Evolutionary conservation across 768 basidiomycete genomes (phyloP).

Genomic region (Termitomyces sp.): DNA sequence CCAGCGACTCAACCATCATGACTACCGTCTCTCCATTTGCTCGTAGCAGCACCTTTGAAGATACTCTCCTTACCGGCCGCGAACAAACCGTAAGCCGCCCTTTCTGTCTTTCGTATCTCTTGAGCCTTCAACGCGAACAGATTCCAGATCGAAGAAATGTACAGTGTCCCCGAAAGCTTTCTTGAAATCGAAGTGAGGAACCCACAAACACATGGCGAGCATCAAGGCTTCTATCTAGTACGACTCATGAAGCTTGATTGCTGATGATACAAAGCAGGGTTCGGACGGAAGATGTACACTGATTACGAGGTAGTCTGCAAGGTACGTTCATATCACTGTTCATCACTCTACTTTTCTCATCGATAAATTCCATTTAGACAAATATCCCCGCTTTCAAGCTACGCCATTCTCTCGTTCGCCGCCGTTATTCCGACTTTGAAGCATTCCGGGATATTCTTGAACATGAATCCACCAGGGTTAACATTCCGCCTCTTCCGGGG

Average conservation of each 20-base stretch:
- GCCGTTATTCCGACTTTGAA: constrained; percentile 91
- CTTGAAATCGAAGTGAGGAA: constrained; percentile 97
- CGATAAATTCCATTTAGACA: constrained; percentile 54
- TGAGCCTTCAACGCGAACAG: constrained; percentile 24
- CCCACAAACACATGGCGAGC: constrained; percentile 90
- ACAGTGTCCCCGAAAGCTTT: constrained; percentile 94
- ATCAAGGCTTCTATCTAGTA: neutral
- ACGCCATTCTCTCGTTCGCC: constrained; percentile 83
- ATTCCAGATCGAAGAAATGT: constrained; percentile 93
- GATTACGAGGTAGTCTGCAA: constrained; percentile 99
- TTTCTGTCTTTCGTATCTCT: constrained; percentile 9
- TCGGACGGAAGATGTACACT: constrained; percentile 98
- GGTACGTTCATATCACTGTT: constrained; percentile 38
- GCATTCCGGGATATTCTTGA: constrained; percentile 98
- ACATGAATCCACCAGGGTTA: constrained; percentile 94
- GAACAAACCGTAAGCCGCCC: constrained; percentile 52
- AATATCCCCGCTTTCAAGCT: constrained; percentile 99
- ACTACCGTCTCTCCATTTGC: constrained; percentile 58
- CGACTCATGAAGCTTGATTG: neutral
- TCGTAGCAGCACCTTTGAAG: constrained; percentile 56
- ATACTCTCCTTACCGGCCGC: constrained; percentile 43
- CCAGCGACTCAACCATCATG: constrained; percentile 15
- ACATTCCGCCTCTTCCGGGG: constrained; percentile 95
- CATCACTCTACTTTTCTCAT: neutral
- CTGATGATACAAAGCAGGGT: constrained; percentile 51